These are phyloP conservation scores for Hanseniaspora sp. DNA, from an alignment of 1,139 yeast species.

Conservation along the genomic window DNA sequence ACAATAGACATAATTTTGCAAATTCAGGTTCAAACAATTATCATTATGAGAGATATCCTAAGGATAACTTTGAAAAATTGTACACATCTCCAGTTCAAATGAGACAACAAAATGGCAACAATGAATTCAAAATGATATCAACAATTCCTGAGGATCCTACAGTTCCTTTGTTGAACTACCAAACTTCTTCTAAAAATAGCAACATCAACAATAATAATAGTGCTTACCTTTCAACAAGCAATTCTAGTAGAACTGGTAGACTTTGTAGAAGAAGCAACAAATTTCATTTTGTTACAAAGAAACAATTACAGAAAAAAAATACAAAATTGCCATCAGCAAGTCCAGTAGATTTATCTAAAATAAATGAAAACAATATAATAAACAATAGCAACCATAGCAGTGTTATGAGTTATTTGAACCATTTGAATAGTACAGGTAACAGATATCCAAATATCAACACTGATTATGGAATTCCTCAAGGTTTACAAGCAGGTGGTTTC, in stretches of 20 bases:
- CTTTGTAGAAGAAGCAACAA: not conserved
- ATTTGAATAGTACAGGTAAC: conserved; percentile 1
- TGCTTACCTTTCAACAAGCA: not conserved
- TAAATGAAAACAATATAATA: conserved; percentile 1
- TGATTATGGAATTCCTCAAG: not conserved
- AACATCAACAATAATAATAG: not conserved
- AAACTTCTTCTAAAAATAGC: not conserved
- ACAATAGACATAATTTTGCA: not conserved
- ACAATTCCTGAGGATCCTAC: conserved; percentile 6
- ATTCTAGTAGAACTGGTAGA: not conserved
- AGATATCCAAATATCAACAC: not conserved
- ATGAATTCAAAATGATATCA: not conserved
- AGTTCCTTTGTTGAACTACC: not conserved
- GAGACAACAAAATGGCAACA: not conserved
- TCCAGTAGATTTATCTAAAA: not conserved
- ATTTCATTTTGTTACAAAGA: conserved; percentile 13
- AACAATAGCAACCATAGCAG: conserved; percentile 12
- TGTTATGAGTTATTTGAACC: conserved; percentile 14
- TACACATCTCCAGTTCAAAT: conserved; percentile 9
- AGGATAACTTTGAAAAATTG: not conserved
- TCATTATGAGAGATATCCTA: not conserved
- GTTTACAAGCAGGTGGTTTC: not conserved
- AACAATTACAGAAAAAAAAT: conserved; percentile 2
- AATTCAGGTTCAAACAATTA: not conserved
- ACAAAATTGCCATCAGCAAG: not conserved